Base-by-base conservation (phyloP, 2,329 filamentous ascomycete genomes). In the Pseudodiploospora longispora region DNA sequence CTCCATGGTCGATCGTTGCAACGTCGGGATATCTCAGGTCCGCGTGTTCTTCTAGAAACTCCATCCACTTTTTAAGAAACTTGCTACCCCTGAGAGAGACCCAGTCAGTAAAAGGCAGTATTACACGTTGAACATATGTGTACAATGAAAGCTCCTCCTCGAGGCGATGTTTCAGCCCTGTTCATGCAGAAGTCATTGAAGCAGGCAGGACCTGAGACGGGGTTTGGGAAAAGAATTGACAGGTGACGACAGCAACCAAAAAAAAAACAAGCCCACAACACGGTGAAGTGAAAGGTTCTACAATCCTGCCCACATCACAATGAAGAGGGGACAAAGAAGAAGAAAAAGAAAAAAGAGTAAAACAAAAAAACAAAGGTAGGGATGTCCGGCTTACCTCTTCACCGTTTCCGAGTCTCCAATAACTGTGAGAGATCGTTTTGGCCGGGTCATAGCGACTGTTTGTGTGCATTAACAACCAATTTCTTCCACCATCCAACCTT, bases 361-460 rank as follows among this genome's bases (percentile, higher is more conserved):
- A 5, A 28, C 10, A 27, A 38, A 19, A 19, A 19, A 19, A n/a
- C n/a, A 19, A 19, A 19, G 19, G 19, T 19, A 37, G 36, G n/a
- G 35, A 29, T 29, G 35, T 36, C 27, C 10, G 27, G 30, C 86
- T 77, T 72, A 95, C 86, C 78, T 82, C 65, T 83, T 82, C 44
- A 95, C 87, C 3, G 91, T 97, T 62, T 96, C 93, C 47, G 88
- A 93, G 64, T 98, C 93, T 37, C 91, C 93, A 56, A 96, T 84
- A 12, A 98, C 77, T 50, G 87, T 93, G 36, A 98, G 72, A 59
- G 93, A 91, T 54, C 93, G 79, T 68, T 86, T 91, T 5, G 93
- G 88, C 52, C 93, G 80, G 50, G 93, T 98, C 90, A 98, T 97
- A 42, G 93, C 91, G 55, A 97, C 90, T 95, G 88, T 82, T 85